Evolutionary conservation across 2,329 filamentous ascomycete species (phyloP), one percentile per base, ranked within the genome.

Genomic region (Penicillium capsulatum): DNA sequence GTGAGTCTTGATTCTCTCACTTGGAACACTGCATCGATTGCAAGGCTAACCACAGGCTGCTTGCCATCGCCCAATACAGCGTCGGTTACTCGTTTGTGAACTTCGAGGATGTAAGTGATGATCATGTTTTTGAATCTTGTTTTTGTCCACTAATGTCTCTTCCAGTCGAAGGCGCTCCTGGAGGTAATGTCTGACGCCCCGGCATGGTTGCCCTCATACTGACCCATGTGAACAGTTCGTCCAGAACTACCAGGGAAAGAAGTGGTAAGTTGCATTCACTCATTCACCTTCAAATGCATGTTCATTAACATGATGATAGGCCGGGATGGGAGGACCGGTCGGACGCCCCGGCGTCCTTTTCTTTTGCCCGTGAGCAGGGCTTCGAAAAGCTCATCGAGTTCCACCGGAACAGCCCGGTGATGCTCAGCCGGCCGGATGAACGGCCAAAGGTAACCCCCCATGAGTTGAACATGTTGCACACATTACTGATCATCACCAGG

Each of bases 71-170:
- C 22, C 7, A 7, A 28, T 36, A 3, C 42, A 94, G 89, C 61
- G 91, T 97, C 42, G 92, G 92, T 31, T 97, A 97, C 65, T 91
- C 89, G 0, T 98, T 97, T 66, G 88, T 98, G 69, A 96, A 98
- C 66, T 96, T 97, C 54, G 78, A 82, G 30, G 81, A 89, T 61
- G 83, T 86, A 65, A 77, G 82, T 59, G 9, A 43, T 16, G 24
- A 7, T 15, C 16, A 3, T 15, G 13, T 20, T 17, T 34, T 42
- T 33, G n/a, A n/a, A n/a, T n/a, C n/a, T n/a, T n/a, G n/a, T n/a
- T n/a, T n/a, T n/a, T n/a, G n/a, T n/a, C n/a, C n/a, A n/a, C n/a
- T n/a, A n/a, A n/a, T n/a, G n/a, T n/a, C 9, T 16, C 15, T 22
- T 20, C 8, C 45, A 86, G 79, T 80, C 86, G 0, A 70, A 83